These are phyloP conservation scores for Prunus fruticosa DNA, from an alignment of 306 rosid genomes.

Conservation along the genomic window DNA sequence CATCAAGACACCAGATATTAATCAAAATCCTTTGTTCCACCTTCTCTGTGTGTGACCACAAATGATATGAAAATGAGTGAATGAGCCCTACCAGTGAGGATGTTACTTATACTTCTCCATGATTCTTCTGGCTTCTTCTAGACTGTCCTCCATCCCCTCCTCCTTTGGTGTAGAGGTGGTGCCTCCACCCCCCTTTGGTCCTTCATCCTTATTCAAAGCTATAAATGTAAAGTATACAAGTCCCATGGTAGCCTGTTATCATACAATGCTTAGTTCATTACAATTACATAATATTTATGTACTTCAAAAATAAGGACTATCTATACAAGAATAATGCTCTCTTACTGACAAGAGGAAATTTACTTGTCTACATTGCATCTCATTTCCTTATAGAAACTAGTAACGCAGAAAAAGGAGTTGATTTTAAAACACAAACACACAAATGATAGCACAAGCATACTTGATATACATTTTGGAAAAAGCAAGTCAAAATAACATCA, in stretches of 20 bases:
- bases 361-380: not conserved
- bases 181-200: slow-evolving; percentile 43
- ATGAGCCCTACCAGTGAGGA: slow-evolving; percentile 12
- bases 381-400: not conserved
- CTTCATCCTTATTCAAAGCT: slow-evolving; percentile 79
- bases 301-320: not conserved
- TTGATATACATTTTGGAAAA: not conserved
- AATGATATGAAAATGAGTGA: slow-evolving; percentile 22
- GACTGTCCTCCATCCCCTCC: slow-evolving; percentile 51
- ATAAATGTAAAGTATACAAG: slow-evolving; percentile 73
- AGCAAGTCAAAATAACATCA: not conserved
- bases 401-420: not conserved
- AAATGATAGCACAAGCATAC: not conserved
- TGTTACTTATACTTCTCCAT: slow-evolving; percentile 93
- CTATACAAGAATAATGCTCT: not conserved
- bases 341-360: not conserved
- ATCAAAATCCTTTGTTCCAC: not conserved
- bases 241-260: slow-evolving; percentile 78
- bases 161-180: slow-evolving; percentile 32
- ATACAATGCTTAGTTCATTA: slow-evolving; percentile 11
- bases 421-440: not conserved
- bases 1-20: not conserved
- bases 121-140: slow-evolving; percentile 88
- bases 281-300: not conserved
- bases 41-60: slow-evolving; percentile 10